Evolutionary conservation across 2,329 filamentous ascomycete species (phyloP).

Genomic region (Pseudogymnoascus sp.): DNA sequence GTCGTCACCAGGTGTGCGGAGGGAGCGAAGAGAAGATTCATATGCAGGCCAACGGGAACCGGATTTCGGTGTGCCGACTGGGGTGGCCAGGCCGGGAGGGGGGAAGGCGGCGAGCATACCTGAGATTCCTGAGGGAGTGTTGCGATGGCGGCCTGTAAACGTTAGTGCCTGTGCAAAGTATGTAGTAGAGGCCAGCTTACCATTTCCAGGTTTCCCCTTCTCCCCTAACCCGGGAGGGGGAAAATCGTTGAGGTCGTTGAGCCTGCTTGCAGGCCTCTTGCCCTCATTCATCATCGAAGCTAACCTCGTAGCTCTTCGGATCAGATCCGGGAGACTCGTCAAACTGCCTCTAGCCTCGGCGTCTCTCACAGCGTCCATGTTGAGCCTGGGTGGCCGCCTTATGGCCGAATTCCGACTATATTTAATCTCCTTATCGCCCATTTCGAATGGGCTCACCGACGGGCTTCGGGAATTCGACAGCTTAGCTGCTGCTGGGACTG

Average conservation of each 20-base stretch:
- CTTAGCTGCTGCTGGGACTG: not conserved
- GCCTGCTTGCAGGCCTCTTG: conserved; percentile 51
- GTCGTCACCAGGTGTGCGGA: conserved; percentile 16
- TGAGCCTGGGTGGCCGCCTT: conserved; percentile 61
- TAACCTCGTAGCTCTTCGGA: conserved; percentile 75
- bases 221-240: conserved; percentile 29
- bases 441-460: conserved; percentile 21
- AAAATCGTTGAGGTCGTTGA: conserved; percentile 46
- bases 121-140: conserved; percentile 33
- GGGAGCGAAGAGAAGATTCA: not conserved
- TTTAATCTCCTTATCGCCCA: conserved; percentile 18
- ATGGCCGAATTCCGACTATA: conserved; percentile 45
- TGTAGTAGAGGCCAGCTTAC: not conserved
- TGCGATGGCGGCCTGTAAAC: not conserved
- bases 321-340: conserved; percentile 86
- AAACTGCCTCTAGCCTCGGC: conserved; percentile 81
- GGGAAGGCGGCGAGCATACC: conserved; percentile 61
- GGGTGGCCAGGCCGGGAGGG: conserved; percentile 46
- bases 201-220: conserved; percentile 27
- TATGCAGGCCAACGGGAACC: conserved; percentile 29
- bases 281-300: conserved; percentile 85
- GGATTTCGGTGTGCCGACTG: conserved; percentile 29
- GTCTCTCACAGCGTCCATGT: conserved; percentile 73
- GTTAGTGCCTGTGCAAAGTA: not conserved
- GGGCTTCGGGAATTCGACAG: conserved; percentile 10